Base-by-base conservation (phyloP, 305 asterid species). In the Solanum hybrid region DNA sequence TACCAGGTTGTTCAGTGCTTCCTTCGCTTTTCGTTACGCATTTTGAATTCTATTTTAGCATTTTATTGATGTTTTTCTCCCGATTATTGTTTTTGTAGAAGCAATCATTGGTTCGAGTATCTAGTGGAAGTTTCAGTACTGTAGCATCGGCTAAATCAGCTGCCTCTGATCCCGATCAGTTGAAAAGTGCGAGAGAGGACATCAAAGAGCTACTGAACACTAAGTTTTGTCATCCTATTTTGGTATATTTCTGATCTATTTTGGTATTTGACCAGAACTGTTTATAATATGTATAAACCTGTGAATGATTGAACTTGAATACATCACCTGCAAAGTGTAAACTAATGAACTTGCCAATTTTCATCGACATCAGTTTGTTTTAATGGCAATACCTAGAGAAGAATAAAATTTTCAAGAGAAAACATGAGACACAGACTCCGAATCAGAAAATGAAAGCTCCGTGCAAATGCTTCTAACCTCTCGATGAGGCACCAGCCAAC, bases 101-200 rank as follows among this genome's bases (percentile, higher is more conserved):
- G 90, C 91, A 89, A 88, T 77, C 91, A 4, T 29, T 89, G 88
- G 92, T 92, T 84, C 88, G 94, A 79, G 87, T 92, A 11, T 73
- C 94, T 91, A 94, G 91, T 38, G 93, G 94, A 87, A 93, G 96
- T 80, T 89, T 89, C 91, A 92, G 96, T 72, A 91, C 96, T 15
- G 92, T 88, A 88, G 87, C 95, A 87, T 89, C 96, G 89, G 95
- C 98, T 90, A 97, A 93, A 93, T 94, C 95, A 94, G 91, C 94
- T 6, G 96, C 94, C 1, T 96, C 99, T 86, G 94, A 93, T 91
- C 94, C 96, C 45, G 96, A 94, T 90, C 98, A 97, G 93, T 89
- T 97, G 95, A 96, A 94, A 93, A 93, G 95, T 91, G 99, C 99
- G 22, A 94, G 97, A 87, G 98, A 97, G 92, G 99, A 97, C 85